Conservation (phyloP, 1,284 basidiomycete genomes). For the Sanghuangporus sanghuang region DNA sequence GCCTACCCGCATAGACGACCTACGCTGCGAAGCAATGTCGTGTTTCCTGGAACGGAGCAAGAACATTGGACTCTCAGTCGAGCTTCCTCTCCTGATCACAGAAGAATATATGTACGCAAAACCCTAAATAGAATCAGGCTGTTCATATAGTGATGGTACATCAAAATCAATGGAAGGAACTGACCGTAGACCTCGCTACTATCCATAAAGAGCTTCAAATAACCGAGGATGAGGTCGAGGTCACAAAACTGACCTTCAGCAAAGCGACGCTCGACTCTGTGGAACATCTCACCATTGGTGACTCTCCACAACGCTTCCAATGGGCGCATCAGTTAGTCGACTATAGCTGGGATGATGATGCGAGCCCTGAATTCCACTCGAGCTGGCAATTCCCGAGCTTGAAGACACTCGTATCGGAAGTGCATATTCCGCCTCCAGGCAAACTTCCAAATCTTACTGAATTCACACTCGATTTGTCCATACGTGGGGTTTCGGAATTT, state of each 20-base stretch:
- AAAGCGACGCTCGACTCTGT: not conserved
- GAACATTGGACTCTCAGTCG: not conserved
- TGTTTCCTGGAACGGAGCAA: not conserved
- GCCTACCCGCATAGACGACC: not conserved
- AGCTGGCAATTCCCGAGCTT: not conserved
- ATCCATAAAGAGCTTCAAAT: not conserved
- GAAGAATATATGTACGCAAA: not conserved
- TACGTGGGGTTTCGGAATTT: not conserved
- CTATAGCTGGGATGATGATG: not conserved
- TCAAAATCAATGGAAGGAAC: not conserved
- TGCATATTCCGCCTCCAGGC: conserved; percentile 1
- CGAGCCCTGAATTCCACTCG: not conserved
- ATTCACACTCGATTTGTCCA: not conserved
- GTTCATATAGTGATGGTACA: not conserved
- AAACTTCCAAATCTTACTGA: not conserved
- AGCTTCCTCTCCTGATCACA: not conserved
- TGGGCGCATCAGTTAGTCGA: not conserved
- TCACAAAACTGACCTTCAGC: not conserved
- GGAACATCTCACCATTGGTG: not conserved
- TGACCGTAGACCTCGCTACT: not conserved
- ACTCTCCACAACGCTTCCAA: not conserved
- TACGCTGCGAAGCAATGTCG: not conserved
- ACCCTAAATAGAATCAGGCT: not conserved
- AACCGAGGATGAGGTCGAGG: not conserved
- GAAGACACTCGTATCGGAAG: not conserved